Percentiles rank a stretch among this genome's conserved stretches.
Evolutionary conservation across 768 basidiomycete species (phyloP).

Genomic region (Jaapia argillacea): DNA sequence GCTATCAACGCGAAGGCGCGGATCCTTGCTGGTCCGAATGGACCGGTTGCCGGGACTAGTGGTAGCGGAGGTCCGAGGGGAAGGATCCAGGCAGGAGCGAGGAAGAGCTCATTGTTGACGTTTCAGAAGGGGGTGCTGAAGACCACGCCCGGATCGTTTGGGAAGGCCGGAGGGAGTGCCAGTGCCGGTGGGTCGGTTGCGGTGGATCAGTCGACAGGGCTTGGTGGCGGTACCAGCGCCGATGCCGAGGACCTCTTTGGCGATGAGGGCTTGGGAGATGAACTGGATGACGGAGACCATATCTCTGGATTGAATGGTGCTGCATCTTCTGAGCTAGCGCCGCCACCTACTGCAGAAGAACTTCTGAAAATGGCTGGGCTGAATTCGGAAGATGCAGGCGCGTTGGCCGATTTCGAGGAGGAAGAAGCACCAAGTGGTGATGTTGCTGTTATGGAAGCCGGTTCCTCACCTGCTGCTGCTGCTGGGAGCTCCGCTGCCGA

Average conservation of each 20-base stretch:
- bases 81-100: too few relatives aligned
- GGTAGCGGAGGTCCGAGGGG: too few relatives aligned
- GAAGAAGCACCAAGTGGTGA: constrained; percentile 16
- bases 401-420: constrained; percentile 53
- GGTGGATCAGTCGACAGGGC: not conserved
- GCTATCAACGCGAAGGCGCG: too few relatives aligned
- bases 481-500: constrained; percentile 5
- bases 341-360: constrained; percentile 30
- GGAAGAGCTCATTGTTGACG: constrained; percentile 46
- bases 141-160: constrained; percentile 37
- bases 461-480: constrained; percentile 5
- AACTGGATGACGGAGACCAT: constrained; percentile 1
- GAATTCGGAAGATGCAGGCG: constrained; percentile 23
- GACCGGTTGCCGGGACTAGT: too few relatives aligned
- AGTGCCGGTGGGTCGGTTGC: not conserved
- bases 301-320: constrained; percentile 4
- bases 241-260: not conserved
- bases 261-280: not conserved
- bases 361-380: constrained; percentile 43
- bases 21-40: too few relatives aligned
- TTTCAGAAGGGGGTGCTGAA: constrained; percentile 41
- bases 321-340: constrained; percentile 2
- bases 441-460: constrained; percentile 10
- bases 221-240: not conserved
- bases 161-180: constrained; percentile 6